These are phyloP conservation scores for Tardiomyces blankii DNA, from an alignment of 1,139 yeast species.

Conservation along the genomic window DNA sequence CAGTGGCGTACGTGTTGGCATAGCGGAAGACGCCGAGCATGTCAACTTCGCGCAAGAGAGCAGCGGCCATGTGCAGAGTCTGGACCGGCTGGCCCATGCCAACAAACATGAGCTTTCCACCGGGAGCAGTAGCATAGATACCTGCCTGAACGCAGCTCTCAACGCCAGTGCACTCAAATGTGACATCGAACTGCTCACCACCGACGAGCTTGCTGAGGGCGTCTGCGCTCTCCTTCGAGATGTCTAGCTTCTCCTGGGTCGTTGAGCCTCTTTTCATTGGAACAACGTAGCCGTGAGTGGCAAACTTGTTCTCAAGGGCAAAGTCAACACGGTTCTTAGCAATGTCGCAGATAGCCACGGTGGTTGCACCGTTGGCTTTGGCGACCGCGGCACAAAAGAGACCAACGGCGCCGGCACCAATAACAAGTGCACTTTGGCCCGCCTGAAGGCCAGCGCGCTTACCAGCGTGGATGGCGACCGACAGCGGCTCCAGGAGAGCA, in stretches of 20 bases:
- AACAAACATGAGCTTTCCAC: conserved; percentile 20
- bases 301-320: conserved; percentile 18
- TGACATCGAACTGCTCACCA: conserved; percentile 35
- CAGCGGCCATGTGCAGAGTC: conserved; percentile 22
- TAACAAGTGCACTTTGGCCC: conserved; percentile 59
- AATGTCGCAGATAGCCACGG: conserved; percentile 48
- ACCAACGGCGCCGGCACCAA: conserved; percentile 88
- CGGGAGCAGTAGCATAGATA: conserved; percentile 28
- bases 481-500: conserved; percentile 72
- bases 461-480: conserved; percentile 74
- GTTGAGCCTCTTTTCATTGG: conserved; percentile 14
- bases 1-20: conserved; percentile 20
- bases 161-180: conserved; percentile 23
- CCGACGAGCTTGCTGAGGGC: conserved; percentile 10
- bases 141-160: conserved; percentile 22
- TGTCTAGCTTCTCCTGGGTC: conserved; percentile 15
- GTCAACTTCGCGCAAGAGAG: conserved; percentile 21
- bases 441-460: conserved; percentile 47
- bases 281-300: conserved; percentile 18
- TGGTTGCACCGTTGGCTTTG: conserved; percentile 59
- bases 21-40: conserved; percentile 23
- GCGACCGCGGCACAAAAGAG: conserved; percentile 65
- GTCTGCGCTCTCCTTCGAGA: conserved; percentile 12
- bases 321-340: conserved; percentile 42
- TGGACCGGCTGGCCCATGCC: conserved; percentile 24